Conservation (phyloP, 2,329 filamentous ascomycete species). For the Alternaria ventricosa region DNA sequence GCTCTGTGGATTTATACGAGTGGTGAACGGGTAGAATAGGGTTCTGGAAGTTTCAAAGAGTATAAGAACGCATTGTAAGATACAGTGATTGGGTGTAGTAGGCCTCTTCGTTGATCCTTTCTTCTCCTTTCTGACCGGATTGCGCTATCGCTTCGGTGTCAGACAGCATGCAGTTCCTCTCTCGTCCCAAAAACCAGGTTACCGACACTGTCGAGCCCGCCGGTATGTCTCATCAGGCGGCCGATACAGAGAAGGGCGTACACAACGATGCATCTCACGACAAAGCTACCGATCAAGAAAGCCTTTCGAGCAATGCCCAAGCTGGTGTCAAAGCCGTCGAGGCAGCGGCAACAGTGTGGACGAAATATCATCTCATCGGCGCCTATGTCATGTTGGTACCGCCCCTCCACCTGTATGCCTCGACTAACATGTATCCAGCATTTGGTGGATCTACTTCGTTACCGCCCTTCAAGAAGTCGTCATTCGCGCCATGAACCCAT, state of each 20-base stretch:
- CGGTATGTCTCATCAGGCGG: background rate
- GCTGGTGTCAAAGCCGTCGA: conserved; percentile 47
- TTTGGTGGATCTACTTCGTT: conserved; percentile 56
- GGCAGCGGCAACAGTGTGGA: conserved; percentile 49
- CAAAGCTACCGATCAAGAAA: conserved; percentile 16
- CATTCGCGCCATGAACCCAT: conserved; percentile 47
- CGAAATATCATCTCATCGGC: conserved; percentile 40
- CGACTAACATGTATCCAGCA: conserved; percentile 32
- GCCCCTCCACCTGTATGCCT: background rate
- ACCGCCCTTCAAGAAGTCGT: conserved; percentile 54
- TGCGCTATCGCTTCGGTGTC: background rate
- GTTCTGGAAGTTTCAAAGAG: background rate
- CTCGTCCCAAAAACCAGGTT: background rate
- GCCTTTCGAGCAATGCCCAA: conserved; percentile 31
- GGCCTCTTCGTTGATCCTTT: background rate
- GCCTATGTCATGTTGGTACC: conserved; percentile 44
- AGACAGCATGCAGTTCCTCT: background rate
- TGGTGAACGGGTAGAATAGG: background rate
- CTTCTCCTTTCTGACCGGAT: background rate
- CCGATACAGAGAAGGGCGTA: background rate
- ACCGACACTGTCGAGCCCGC: conserved; percentile 13
- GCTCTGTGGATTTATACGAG: background rate
- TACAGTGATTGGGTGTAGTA: background rate
- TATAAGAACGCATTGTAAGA: background rate
- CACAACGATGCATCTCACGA: background rate